A percentile compares a stretch with the other conserved stretches of the same genome.
phyloP scores from a whole-genome alignment of 352 stramenopile species.

The Phytophthora kernoviae region DNA sequence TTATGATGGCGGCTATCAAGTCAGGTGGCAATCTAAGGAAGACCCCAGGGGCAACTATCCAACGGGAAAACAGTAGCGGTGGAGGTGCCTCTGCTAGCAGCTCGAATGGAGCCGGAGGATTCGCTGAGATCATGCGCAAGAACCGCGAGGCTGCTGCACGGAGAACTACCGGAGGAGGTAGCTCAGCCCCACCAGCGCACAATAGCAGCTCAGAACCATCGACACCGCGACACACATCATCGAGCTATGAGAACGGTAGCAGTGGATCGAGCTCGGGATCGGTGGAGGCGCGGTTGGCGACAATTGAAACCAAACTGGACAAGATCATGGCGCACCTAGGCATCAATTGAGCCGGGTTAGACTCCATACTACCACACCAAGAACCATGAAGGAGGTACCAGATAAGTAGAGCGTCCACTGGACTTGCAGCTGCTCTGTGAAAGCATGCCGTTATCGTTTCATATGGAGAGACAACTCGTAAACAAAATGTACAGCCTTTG shows the following conservation, averaged over 20 bases:
- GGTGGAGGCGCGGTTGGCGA: slow-evolving; percentile 65
- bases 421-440: neutral
- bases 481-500: no score
- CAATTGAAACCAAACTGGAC: slow-evolving; percentile 89
- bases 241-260: slow-evolving; percentile 31
- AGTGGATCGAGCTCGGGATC: slow-evolving; percentile 5
- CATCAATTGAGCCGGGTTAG: slow-evolving; percentile 43
- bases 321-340: slow-evolving; percentile 89
- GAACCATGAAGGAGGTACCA: slow-evolving; percentile 6
- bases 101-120: slow-evolving; percentile 51
- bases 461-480: slow-evolving; percentile 9
- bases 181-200: slow-evolving; percentile 13
- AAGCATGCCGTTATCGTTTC: slow-evolving; percentile 3
- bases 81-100: slow-evolving; percentile 5
- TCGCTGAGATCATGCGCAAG: slow-evolving; percentile 91
- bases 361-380: slow-evolving; percentile 9
- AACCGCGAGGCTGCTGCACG: slow-evolving; percentile 84
- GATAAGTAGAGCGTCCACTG: neutral
- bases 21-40: slow-evolving; percentile 72
- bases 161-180: slow-evolving; percentile 31
- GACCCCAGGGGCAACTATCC: slow-evolving; percentile 34
- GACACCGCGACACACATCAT: slow-evolving; percentile 44
- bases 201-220: slow-evolving; percentile 56
- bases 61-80: slow-evolving; percentile 33
- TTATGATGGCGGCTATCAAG: slow-evolving; percentile 80